A percentile compares a stretch with the other conserved stretches of the same genome.
Conservation (phyloP, 768 basidiomycete genomes). For the Leccinum variicolor region DNA sequence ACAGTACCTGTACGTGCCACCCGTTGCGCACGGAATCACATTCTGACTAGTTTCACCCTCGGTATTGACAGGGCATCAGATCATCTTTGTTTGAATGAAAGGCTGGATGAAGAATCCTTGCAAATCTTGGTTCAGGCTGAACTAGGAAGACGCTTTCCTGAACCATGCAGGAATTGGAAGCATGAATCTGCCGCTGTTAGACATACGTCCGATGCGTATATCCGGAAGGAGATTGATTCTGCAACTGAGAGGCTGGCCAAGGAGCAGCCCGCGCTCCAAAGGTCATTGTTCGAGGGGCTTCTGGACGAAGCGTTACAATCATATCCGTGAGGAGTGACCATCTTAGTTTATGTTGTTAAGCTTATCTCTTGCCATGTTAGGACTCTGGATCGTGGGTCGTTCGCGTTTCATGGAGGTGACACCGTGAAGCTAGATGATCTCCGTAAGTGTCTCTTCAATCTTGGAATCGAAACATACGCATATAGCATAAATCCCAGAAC, state of each 20-base stretch:
- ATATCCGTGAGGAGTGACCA: constrained; percentile 25
- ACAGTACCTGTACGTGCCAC: constrained; percentile 15
- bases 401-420: not conserved
- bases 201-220: not conserved
- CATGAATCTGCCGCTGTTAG: constrained; percentile 6
- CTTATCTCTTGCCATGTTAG: not conserved
- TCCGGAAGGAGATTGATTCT: not conserved
- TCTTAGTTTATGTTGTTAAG: not conserved
- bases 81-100: constrained; percentile 20
- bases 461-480: not conserved
- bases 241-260: not conserved
- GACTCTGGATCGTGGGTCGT: constrained; percentile 14
- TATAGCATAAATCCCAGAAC: constrained; percentile 1
- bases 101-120: constrained; percentile 24
- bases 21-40: not conserved
- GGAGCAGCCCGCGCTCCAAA: constrained; percentile 8
- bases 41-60: not conserved
- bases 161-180: constrained; percentile 23
- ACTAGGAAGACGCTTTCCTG: constrained; percentile 25
- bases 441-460: not conserved
- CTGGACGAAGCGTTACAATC: constrained; percentile 17
- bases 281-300: constrained; percentile 23
- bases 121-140: constrained; percentile 27
- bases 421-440: not conserved
- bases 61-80: constrained; percentile 18